phyloP scores from a whole-genome alignment of 805 yeast genomes.

The Metschnikowia colocasiae region DNA sequence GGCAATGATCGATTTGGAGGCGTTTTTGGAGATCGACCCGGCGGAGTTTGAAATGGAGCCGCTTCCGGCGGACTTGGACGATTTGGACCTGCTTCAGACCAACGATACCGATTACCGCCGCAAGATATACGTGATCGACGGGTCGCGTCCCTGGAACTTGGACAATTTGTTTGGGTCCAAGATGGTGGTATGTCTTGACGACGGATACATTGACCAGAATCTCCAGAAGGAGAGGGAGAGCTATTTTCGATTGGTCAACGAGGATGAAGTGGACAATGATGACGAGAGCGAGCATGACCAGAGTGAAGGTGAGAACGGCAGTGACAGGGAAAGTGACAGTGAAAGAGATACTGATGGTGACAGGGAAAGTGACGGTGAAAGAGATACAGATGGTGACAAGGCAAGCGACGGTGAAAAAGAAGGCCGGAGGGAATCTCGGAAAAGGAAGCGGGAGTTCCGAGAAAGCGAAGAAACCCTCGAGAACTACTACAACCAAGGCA shows the following conservation, averaged over 20 bases:
- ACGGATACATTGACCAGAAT: slow-evolving; percentile 66
- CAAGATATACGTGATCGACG: slow-evolving; percentile 78
- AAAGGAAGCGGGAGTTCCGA: slow-evolving; percentile 39
- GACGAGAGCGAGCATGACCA: slow-evolving; percentile 16
- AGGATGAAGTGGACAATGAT: slow-evolving; percentile 15
- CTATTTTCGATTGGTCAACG: slow-evolving; percentile 48
- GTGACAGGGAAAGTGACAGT: slow-evolving; percentile 3
- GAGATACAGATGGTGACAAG: too few species aligned
- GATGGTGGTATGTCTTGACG: slow-evolving; percentile 78
- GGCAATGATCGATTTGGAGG: slow-evolving; percentile 80
- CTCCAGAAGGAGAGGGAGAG: slow-evolving; percentile 57
- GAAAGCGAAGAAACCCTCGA: slow-evolving; percentile 58
- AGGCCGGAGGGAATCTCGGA: slow-evolving; percentile 11
- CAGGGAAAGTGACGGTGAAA: slow-evolving; percentile 29
- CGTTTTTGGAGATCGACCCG: slow-evolving; percentile 62
- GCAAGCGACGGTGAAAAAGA: slow-evolving; percentile 21
- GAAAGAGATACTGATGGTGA: neutral
- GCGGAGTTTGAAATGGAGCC: slow-evolving; percentile 44
- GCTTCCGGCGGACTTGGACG: slow-evolving; percentile 20
- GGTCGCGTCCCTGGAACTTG: slow-evolving; percentile 94
- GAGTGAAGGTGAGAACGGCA: neutral
- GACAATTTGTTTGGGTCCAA: slow-evolving; percentile 87
- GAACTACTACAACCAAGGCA: slow-evolving; percentile 79
- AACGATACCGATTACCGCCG: slow-evolving; percentile 36
- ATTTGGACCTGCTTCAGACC: slow-evolving; percentile 16